A percentile compares a stretch with the other conserved stretches of the same genome.
These are phyloP conservation scores for Zarea fungicola DNA, from an alignment of 2,329 filamentous ascomycete genomes.

Conservation along the genomic window DNA sequence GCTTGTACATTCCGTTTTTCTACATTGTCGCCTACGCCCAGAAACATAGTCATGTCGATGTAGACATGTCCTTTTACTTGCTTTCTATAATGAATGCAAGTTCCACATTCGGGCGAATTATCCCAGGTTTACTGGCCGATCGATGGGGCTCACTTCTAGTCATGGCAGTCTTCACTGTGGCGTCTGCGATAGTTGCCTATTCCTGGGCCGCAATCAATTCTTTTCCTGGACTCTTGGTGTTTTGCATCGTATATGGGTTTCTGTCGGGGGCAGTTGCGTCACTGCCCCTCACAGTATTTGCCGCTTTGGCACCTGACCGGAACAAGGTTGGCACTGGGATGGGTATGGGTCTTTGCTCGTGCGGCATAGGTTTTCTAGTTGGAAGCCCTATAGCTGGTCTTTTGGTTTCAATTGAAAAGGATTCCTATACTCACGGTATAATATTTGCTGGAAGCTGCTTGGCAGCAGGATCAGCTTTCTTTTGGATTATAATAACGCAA, in stretches of 20 bases:
- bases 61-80: slow-evolving; percentile 37
- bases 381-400: slow-evolving; percentile 41
- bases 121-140: slow-evolving; percentile 41
- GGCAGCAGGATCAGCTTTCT: too few species aligned
- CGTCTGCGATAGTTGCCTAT: slow-evolving; percentile 33
- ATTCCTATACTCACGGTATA: too few species aligned
- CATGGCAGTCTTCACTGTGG: slow-evolving; percentile 27
- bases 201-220: slow-evolving; percentile 34
- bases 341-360: slow-evolving; percentile 28
- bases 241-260: slow-evolving; percentile 40
- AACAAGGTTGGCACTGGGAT: slow-evolving; percentile 29
- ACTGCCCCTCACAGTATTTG: slow-evolving; percentile 37
- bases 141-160: slow-evolving; percentile 37
- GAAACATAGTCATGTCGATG: slow-evolving; percentile 36
- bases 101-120: slow-evolving; percentile 43
- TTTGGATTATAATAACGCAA: too few species aligned
- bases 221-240: slow-evolving; percentile 33
- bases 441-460: too few species aligned
- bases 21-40: slow-evolving; percentile 39
- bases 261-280: slow-evolving; percentile 41
- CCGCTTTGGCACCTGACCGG: slow-evolving; percentile 32
- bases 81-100: slow-evolving; percentile 47
- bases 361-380: slow-evolving; percentile 44
- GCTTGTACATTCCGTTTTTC: slow-evolving; percentile 45
- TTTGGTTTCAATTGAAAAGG: too few species aligned